Conservation (phyloP, 2,329 filamentous ascomycete species). For the Penicillium sclerotigenum region DNA sequence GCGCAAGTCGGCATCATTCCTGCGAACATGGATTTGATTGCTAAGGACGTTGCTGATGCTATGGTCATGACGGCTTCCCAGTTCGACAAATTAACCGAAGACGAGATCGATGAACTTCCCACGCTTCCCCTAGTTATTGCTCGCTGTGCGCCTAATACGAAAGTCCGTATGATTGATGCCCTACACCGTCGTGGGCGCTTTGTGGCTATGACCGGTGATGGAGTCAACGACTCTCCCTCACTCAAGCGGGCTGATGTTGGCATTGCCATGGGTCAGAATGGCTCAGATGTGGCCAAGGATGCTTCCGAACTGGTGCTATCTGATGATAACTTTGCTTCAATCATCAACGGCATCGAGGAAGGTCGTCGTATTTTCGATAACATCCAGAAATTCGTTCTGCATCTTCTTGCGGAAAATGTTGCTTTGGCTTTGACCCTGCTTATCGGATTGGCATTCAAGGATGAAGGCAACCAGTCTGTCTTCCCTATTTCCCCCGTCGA, state of each 20-base stretch:
- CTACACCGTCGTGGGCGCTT: conserved; percentile 59
- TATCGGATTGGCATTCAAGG: conserved; percentile 78
- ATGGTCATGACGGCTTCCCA: conserved; percentile 73
- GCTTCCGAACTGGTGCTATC: conserved; percentile 65
- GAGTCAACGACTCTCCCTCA: conserved; percentile 82
- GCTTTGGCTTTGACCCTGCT: conserved; percentile 79
- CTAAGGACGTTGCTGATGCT: conserved; percentile 61
- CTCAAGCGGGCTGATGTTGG: conserved; percentile 79
- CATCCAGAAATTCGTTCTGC: conserved; percentile 82
- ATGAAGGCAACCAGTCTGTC: conserved; percentile 67
- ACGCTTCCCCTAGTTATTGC: conserved; percentile 58
- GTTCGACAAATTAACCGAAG: conserved; percentile 73
- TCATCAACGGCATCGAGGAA: conserved; percentile 78
- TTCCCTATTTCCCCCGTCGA: conserved; percentile 83
- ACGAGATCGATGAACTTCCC: conserved; percentile 63
- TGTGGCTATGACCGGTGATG: conserved; percentile 86
- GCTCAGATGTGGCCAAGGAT: conserved; percentile 77
- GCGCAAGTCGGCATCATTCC: conserved; percentile 75
- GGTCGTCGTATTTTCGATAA: conserved; percentile 85
- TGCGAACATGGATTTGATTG: conserved; percentile 57
- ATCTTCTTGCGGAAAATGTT: conserved; percentile 76
- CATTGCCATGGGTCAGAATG: conserved; percentile 79
- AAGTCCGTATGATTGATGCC: conserved; percentile 80
- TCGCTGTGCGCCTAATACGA: conserved; percentile 59
- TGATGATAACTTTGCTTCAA: conserved; percentile 84